These are phyloP conservation scores for Pelargonium nanum DNA, from an alignment of 345 rosid species.

Conservation along the genomic window DNA sequence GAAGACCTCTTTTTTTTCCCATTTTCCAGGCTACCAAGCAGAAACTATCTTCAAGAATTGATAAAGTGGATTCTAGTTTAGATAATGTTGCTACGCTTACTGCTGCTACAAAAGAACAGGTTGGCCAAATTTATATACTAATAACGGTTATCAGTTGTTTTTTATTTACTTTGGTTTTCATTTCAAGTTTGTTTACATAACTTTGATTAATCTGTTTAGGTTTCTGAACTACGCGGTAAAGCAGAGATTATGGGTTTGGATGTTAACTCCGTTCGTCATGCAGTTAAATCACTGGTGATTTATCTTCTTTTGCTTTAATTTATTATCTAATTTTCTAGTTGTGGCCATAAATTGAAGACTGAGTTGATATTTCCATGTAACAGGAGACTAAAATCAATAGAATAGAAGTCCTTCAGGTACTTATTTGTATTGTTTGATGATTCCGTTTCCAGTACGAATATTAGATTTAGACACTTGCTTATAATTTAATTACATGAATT, in stretches of 20 bases:
- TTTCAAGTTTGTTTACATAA: neutral
- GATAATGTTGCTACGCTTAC: conserved; percentile 44
- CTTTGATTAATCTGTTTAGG: neutral
- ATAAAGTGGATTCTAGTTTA: conserved; percentile 38
- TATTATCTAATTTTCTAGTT: neutral
- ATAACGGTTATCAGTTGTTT: neutral
- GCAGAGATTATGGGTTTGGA: neutral
- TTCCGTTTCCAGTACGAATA: neutral
- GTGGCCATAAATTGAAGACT: neutral
- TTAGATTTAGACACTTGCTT: neutral
- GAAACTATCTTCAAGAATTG: conserved; percentile 50
- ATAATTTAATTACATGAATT: neutral
- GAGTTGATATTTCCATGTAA: neutral
- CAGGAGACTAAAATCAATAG: neutral
- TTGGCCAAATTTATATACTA: conserved; percentile 15
- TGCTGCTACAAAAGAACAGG: conserved; percentile 54
- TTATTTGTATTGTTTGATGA: neutral
- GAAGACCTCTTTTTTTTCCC: neutral
- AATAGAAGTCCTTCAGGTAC: neutral
- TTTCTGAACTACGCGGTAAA: neutral
- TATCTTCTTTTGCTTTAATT: neutral
- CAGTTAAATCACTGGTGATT: neutral
- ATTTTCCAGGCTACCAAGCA: conserved; percentile 48
- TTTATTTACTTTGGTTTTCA: neutral
- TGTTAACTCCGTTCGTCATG: neutral